Conservation (phyloP, 202 grass and related monocot genomes). For the Schoenoplectus tabernaemontani region DNA sequence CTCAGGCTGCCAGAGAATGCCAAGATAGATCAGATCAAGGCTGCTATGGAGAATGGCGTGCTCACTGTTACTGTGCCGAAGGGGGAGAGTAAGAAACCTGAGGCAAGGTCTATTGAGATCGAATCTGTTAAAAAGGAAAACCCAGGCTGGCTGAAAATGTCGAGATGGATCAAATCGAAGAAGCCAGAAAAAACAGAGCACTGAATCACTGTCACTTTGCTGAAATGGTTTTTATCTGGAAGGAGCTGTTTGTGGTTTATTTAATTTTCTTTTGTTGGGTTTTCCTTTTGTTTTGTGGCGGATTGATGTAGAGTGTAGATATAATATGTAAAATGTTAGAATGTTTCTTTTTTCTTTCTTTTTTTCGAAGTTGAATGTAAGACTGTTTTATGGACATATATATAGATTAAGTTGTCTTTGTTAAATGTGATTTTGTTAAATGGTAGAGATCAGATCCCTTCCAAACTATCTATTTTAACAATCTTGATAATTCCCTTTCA, state of each 20-base stretch:
- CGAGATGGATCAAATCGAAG: slow-evolving; percentile 45
- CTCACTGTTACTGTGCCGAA: slow-evolving; percentile 80
- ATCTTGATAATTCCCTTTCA: no score
- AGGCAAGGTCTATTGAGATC: slow-evolving; percentile 61
- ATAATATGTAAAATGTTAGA: background rate
- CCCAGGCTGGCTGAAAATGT: slow-evolving; percentile 61
- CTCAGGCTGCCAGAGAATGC: slow-evolving; percentile 61
- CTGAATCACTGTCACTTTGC: slow-evolving; percentile 53
- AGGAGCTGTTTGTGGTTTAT: background rate
- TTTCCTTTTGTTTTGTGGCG: background rate
- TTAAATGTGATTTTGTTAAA: no score
- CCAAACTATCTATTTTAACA: no score
- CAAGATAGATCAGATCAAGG: slow-evolving; percentile 49
- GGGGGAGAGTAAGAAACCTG: slow-evolving; percentile 40
- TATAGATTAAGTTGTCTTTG: no score
- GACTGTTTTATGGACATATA: no score
- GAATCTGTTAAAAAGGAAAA: slow-evolving; percentile 23
- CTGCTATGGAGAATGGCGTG: slow-evolving; percentile 80
- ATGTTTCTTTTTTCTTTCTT: background rate
- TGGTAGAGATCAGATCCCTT: no score
- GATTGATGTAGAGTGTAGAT: background rate
- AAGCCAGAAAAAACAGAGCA: slow-evolving; percentile 57
- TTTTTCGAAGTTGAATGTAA: no score
- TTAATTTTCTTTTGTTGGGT: background rate
- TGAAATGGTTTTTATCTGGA: slow-evolving; percentile 46